Evolutionary conservation across 306 rosid genomes (phyloP), one percentile per base, ranked within the genome.

Genomic region (Mucuna pruriens): DNA sequence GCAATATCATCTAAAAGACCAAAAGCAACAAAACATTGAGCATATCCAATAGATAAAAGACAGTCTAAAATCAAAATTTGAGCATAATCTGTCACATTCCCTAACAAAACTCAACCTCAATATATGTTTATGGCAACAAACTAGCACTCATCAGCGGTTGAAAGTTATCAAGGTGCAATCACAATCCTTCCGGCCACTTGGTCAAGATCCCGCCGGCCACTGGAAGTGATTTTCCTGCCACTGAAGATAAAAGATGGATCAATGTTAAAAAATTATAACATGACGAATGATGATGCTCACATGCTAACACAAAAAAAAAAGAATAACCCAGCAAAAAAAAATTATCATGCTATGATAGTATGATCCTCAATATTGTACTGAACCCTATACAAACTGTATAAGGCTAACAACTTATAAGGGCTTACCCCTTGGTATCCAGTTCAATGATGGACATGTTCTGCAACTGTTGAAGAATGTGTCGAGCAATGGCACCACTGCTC

Each of bases 401-500:
- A 61, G 34, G 20, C 0, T 42, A 65, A 22, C 11, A 46, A 31
- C 38, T 15, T 0, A 0, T 19, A 44, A 1, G 52, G 26, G 46
- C 57, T 80, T 76, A 85, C 88, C 88, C 88, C n/a, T 62, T 85
- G 74, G 80, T 54, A 65, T 80, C 72, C 4, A 45, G 17, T 44
- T 85, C 88, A 44, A 85, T 76, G 64, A 85, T 80, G 79, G 23
- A 52, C 80, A 80, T 17, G 66, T 34, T 44, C 76, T 85, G 76
- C 85, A 85, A 76, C 55, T 85, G 85, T 42, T 80, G 88, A 52
- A 85, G 88, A 71, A 85, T 80, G 49, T 85, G 31, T 6, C 88
- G 88, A 4, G 88, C 88, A 76, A 85, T 76, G 44, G 88, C 64
- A 42, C 88, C 88, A 1, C 88, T 85, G 80, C 88, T 85, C 82